Conservation (phyloP, 2,329 filamentous ascomycete genomes). For the Pyrenochaeta sp. region DNA sequence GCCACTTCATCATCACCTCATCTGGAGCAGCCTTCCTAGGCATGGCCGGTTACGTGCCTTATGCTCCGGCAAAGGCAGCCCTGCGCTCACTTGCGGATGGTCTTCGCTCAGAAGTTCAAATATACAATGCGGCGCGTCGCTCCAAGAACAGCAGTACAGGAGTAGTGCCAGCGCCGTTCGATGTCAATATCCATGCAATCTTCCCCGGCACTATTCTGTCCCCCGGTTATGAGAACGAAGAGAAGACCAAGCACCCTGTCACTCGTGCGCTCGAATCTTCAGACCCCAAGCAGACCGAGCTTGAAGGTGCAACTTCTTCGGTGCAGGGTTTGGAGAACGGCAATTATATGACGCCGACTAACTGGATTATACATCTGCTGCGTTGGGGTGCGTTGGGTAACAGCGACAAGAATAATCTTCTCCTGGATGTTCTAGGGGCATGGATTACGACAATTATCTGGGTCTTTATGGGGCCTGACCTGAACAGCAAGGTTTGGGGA, state of each 20-base stretch:
- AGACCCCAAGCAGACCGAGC: slow-evolving; percentile 81
- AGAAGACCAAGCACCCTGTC: slow-evolving; percentile 78
- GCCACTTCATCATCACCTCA: slow-evolving; percentile 88
- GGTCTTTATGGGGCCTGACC: slow-evolving; percentile 64
- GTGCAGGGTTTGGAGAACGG: slow-evolving; percentile 81
- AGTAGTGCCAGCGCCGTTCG: slow-evolving; percentile 61
- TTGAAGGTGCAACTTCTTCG: slow-evolving; percentile 74
- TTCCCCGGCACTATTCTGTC: slow-evolving; percentile 84
- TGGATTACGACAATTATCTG: slow-evolving; percentile 63
- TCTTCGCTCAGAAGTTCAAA: slow-evolving; percentile 79
- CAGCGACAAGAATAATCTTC: slow-evolving; percentile 60
- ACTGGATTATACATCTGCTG: slow-evolving; percentile 75
- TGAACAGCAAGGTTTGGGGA: slow-evolving; percentile 63
- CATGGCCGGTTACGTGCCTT: slow-evolving; percentile 81
- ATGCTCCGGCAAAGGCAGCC: slow-evolving; percentile 85
- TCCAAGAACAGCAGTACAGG: slow-evolving; percentile 25
- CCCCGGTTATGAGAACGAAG: slow-evolving; percentile 78
- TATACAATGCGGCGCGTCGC: slow-evolving; percentile 75
- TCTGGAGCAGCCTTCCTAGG: slow-evolving; percentile 78
- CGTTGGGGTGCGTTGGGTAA: slow-evolving; percentile 64
- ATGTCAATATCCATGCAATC: slow-evolving; percentile 81
- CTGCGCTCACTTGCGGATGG: slow-evolving; percentile 84
- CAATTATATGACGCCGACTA: slow-evolving; percentile 79
- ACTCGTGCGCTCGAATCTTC: slow-evolving; percentile 80
- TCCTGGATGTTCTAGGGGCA: slow-evolving; percentile 62